phyloP scores from a whole-genome alignment of 2,329 filamentous ascomycete species.

The Fusarium fujikuroi region DNA sequence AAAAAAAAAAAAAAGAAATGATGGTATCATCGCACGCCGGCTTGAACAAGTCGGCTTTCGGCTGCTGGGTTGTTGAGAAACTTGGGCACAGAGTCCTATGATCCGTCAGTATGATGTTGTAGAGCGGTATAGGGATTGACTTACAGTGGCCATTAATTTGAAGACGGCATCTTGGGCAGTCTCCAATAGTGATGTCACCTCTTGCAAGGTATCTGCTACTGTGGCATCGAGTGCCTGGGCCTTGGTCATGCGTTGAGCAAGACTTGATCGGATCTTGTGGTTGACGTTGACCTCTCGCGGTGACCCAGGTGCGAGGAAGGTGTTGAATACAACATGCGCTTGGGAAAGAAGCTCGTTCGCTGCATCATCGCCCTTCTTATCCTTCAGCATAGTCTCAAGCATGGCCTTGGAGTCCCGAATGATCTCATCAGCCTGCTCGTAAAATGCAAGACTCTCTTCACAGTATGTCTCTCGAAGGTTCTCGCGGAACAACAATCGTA shows the following conservation, averaged over 20 bases:
- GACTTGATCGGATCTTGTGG: conserved; percentile 89
- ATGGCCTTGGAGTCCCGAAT: conserved; percentile 73
- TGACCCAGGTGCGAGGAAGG: conserved; percentile 95
- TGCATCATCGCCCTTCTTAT: conserved; percentile 75
- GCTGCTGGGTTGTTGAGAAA: conserved; percentile 69
- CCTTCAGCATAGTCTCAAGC: conserved; percentile 67
- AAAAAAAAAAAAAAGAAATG: background rate
- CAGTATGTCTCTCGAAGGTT: conserved; percentile 95
- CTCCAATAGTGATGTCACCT: conserved; percentile 90
- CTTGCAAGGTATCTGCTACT: conserved; percentile 89
- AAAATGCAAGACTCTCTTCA: conserved; percentile 97
- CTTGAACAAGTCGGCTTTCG: conserved; percentile 30
- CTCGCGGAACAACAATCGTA: conserved; percentile 90
- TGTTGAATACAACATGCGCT: conserved; percentile 96
- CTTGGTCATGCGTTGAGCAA: conserved; percentile 96
- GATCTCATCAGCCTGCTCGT: conserved; percentile 92
- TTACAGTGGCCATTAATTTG: conserved; percentile 97
- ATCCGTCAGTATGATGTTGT: conserved; percentile 30
- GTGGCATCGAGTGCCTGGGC: conserved; percentile 90
- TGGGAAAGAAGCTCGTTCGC: conserved; percentile 95
- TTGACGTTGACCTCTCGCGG: conserved; percentile 98
- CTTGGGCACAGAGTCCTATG: conserved; percentile 76
- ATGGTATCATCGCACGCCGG: conserved; percentile 29
- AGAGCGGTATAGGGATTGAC: conserved; percentile 52
- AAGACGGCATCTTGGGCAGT: conserved; percentile 95